phyloP scores from a whole-genome alignment of 2,329 filamentous ascomycete genomes.

The Allantophomopsis cytisporea region DNA sequence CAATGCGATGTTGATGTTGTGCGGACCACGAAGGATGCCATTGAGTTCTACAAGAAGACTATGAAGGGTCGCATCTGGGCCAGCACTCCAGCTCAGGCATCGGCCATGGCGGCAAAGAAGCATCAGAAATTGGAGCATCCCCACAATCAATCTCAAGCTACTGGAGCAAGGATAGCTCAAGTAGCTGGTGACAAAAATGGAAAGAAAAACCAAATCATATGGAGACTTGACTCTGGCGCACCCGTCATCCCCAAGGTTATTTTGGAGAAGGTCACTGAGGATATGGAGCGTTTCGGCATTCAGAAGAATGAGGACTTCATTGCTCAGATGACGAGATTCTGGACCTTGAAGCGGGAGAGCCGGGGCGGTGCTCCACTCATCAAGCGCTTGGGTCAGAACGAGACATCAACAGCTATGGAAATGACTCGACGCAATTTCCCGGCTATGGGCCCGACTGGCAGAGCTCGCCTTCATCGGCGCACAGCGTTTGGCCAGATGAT shows the following conservation, averaged over 20 bases:
- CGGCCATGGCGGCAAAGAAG: conserved; percentile 61
- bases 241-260: conserved; percentile 87
- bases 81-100: conserved; percentile 72
- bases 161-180: conserved; percentile 68
- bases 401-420: conserved; percentile 95
- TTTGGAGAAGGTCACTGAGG: conserved; percentile 72
- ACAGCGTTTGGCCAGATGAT: conserved; percentile 79
- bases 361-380: conserved; percentile 81
- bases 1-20: conserved; percentile 74
- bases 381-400: conserved; percentile 90
- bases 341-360: conserved; percentile 92
- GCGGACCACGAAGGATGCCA: conserved; percentile 66
- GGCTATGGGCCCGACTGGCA: conserved; percentile 81
- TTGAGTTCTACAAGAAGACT: conserved; percentile 76
- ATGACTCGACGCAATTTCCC: conserved; percentile 89
- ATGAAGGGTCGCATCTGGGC: conserved; percentile 90
- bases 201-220: conserved; percentile 59
- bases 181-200: conserved; percentile 62
- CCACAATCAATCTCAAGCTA: conserved; percentile 70
- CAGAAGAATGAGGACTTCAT: conserved; percentile 86
- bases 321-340: conserved; percentile 88
- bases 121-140: conserved; percentile 53
- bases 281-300: conserved; percentile 70
- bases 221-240: conserved; percentile 89
- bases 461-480: conserved; percentile 61